Base-by-base conservation (phyloP, 257 asterid species). In the Jaltomata sinuosa region DNA sequence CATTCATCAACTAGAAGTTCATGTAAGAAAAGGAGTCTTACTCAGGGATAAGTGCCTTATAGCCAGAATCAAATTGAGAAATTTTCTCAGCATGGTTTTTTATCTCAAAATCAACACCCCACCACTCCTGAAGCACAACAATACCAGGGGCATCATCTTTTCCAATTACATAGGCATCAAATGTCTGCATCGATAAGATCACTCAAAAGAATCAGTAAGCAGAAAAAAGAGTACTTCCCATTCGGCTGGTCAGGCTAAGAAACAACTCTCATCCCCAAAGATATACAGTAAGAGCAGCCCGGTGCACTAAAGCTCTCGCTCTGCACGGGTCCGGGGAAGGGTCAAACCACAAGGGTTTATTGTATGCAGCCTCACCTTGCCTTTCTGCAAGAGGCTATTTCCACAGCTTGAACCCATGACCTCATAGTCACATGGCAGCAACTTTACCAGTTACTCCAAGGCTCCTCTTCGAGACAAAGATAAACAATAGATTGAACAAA, bases 51-150 rank as follows among this genome's bases (percentile, higher is more conserved):
- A 97, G 91, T 50, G 98, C 92, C 87, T 92, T 97, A 76, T 92
- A 97, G 83, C 98, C 99, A 6, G 88, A 83, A 84, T 89, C 95
- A 78, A 97, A 93, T 87, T 93, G 95, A 65, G 97, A 89, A 83
- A 97, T 95, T 83, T 91, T 97, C 88, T 89, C 87, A n/a, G 99
- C 99, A 32, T 97, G 98, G 92, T 97, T 97, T 90, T 95, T 97
- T 68, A 97, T 90, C 94, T 97, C 98, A 86, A 87, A 97, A 88
- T 97, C 99, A 65, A 97, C 96, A 79, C 98, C 99, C 98, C 98
- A 97, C 99, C 98, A 97, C 86, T 97, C 99, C 76, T 97, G 99
- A 82, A 97, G 91, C 89, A 97, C 98, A 82, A 97, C 97, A 27
- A 97, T 93, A 80, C 98, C 99, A 29, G 99, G 98, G 85, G 98